These are phyloP conservation scores for Nicotiana otophora DNA, from an alignment of 257 asterid genomes.

Conservation along the genomic window DNA sequence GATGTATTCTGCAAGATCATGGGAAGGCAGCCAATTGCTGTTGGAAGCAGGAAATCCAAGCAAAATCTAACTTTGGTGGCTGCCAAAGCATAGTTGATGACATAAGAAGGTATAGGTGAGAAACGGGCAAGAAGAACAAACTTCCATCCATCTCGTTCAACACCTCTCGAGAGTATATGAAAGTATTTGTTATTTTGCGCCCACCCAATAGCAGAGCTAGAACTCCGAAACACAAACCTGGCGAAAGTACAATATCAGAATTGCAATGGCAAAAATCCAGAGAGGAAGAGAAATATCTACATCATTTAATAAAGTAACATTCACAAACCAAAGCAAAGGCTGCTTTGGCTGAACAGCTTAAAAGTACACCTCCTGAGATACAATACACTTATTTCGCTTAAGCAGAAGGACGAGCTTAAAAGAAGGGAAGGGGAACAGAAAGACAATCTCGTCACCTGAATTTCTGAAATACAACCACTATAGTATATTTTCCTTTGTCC, in stretches of 20 bases:
- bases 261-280: background rate
- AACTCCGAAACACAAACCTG: conserved; percentile 61
- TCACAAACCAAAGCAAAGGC: background rate
- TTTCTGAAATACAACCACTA: background rate
- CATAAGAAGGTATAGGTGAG: conserved; percentile 91
- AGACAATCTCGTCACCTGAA: background rate
- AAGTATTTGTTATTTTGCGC: conserved; percentile 70
- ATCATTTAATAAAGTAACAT: background rate
- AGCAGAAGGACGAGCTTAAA: background rate
- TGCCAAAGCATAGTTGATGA: conserved; percentile 88
- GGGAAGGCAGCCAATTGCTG: conserved; percentile 85
- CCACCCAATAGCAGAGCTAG: conserved; percentile 61
- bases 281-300: background rate
- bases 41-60: conserved; percentile 81
- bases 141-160: conserved; percentile 87
- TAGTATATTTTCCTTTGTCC: background rate
- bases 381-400: background rate
- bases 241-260: background rate
- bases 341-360: background rate
- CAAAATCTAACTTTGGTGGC: conserved; percentile 69
- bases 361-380: background rate
- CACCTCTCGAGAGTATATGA: conserved; percentile 65
- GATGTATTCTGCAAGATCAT: conserved; percentile 97
- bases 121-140: conserved; percentile 94
- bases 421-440: background rate